Base-by-base conservation (phyloP, 2,329 filamentous ascomycete species). In the Xylaria sp. region DNA sequence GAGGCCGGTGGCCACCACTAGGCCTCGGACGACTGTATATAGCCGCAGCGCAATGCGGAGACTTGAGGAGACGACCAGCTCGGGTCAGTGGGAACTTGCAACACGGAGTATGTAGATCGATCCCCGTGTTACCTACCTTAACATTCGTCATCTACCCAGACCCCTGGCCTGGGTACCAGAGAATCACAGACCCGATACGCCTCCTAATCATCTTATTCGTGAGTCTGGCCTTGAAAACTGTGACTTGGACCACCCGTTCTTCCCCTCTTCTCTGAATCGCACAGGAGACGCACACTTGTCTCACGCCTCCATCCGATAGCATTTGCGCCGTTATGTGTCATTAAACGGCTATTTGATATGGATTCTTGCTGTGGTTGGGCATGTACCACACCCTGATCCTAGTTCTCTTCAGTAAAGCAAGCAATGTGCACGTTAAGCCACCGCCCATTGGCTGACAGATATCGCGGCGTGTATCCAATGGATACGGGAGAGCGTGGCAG, bases 371-470 rank as follows among this genome's bases (percentile, higher is more conserved):
- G 49, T 66, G 51, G 59, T 61, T 62, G 56, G 53, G 56, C 58
- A 52, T 51, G 47, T 53, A 55, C 52, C 51, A 35, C 48, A 58
- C 52, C 63, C 49, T 42, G 35, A 51, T 54, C 54, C 55, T 54
- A 47, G 44, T 48, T 56, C 34, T 39, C 50, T 18, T 53, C 34
- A 52, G 57, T 50, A 47, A 62, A 55, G 49, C 57, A 56, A 57
- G 52, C 51, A 53, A 57, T 55, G 34, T 58, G 46, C 53, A 54
- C 52, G 48, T 59, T 57, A 52, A 58, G 42, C 23, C 50, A 47
- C 49, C 54, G 61, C 64, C 60, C 60, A 69, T 69, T 69, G 67
- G 67, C 52, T 58, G 53, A 39, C 8, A 19, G 58, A 48, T 59
- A 60, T 60, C 47, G 55, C 49, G 55, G 50, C 63, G 59, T 53